A percentile compares a stretch with the other conserved stretches of the same genome.
Evolutionary conservation across 495 filamentous ascomycete species (phyloP).

Genomic region (Tuber borchii): DNA sequence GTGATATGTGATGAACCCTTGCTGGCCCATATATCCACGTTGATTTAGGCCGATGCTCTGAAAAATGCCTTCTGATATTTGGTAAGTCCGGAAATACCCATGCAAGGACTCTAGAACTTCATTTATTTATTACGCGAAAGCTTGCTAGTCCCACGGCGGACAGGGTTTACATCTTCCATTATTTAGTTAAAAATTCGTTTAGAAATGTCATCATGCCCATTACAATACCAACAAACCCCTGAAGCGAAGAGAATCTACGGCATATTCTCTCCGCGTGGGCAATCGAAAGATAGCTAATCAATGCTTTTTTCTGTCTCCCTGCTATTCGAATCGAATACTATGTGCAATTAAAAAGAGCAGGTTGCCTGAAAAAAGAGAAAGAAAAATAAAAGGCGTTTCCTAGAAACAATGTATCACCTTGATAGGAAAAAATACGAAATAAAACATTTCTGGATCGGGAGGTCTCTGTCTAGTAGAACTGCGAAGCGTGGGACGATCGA

Average conservation of each 20-base stretch:
- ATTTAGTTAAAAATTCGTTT: background rate
- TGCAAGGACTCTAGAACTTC: background rate
- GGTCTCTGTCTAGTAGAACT: background rate
- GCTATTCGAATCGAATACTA: background rate
- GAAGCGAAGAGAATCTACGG: background rate
- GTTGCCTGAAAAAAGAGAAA: background rate
- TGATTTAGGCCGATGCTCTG: background rate
- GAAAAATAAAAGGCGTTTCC: background rate
- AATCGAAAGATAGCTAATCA: background rate
- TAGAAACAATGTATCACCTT: background rate
- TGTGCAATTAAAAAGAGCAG: background rate
- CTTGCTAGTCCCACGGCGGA: background rate
- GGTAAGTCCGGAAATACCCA: background rate
- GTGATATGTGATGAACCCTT: background rate
- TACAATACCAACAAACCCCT: background rate
- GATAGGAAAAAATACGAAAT: background rate
- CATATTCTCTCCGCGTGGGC: background rate
- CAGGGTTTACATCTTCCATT: background rate
- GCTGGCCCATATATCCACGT: background rate
- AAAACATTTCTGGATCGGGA: background rate
- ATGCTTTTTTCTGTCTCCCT: background rate
- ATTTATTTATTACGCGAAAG: background rate
- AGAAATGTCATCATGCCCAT: background rate
- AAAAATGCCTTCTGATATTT: background rate
- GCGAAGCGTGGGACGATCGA: background rate